Evolutionary conservation across 306 rosid species (phyloP).

Genomic region (Prunus davidiana): DNA sequence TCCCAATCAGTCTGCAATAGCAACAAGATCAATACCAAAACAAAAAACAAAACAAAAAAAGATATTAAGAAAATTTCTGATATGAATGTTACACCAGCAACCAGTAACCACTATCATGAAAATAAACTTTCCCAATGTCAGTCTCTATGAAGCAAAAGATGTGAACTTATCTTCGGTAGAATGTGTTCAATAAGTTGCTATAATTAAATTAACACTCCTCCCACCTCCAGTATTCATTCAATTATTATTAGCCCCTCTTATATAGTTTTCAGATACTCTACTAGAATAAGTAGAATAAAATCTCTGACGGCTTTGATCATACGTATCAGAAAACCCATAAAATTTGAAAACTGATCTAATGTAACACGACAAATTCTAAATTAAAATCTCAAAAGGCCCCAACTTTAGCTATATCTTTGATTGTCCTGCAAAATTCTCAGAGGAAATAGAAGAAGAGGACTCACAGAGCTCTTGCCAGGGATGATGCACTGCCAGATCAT

Average conservation of each 20-base stretch:
- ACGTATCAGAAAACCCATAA: background rate
- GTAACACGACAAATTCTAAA: background rate
- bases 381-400: background rate
- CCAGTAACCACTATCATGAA: background rate
- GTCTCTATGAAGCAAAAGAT: background rate
- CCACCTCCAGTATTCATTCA: background rate
- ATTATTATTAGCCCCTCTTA: too few relatives aligned
- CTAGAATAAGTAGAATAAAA: too few relatives aligned
- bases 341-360: background rate
- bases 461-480: constrained; percentile 75
- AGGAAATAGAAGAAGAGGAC: constrained; percentile 12
- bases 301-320: too few relatives aligned
- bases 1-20: constrained; percentile 89
- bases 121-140: background rate
- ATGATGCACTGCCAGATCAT: constrained; percentile 90
- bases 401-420: background rate
- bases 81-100: background rate
- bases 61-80: too few relatives aligned
- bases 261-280: too few relatives aligned
- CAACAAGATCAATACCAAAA: background rate
- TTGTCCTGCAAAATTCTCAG: background rate
- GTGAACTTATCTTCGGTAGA: too few relatives aligned
- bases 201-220: background rate
- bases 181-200: background rate
- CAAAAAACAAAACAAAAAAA: background rate